Base-by-base conservation (phyloP, 1,284 basidiomycete species). In the Austroboletus olivaceoglutinosus region DNA sequence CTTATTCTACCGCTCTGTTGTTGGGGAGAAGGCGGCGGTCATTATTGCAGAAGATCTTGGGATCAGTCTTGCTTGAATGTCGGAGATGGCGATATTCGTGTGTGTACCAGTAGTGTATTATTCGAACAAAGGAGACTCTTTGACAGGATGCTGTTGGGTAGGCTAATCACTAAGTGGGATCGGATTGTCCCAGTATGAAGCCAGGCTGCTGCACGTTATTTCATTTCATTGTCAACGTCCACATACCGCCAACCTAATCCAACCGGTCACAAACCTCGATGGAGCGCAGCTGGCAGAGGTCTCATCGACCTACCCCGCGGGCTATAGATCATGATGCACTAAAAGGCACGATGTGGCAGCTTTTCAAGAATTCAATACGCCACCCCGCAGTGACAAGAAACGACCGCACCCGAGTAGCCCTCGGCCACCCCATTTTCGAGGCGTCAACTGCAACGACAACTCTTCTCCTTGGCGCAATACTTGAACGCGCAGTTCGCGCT, bases 271-370 rank as follows among this genome's bases (percentile, higher is more conserved):
- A 9, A 25, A 25, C n/a, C n/a, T n/a, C n/a, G n/a, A n/a, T n/a
- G n/a, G 10, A 25, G 25, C 5, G 23, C 9, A 25, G 23, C n/a
- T n/a, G n/a, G n/a, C n/a, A n/a, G n/a, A n/a, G n/a, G n/a, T n/a
- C n/a, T n/a, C n/a, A n/a, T n/a, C n/a, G n/a, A n/a, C n/a, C 23
- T 25, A 25, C 23, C 23, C 23, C 3, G 23, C 23, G 23, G 23
- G 23, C 23, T 4, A 25, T 25, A 25, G 25, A 25, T 55, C 30
- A 68, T 40, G 58, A 57, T 37, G 63, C 11, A 23, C 39, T 21
- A 22, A 75, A 75, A 15, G 86, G 86, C 4, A 89, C 75, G 47
- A 91, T 86, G 65, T 89, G 87, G 63, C 88, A 91, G n/a, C 85
- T 88, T 48, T 21, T 16, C 27, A 48, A 23, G 8, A 29, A 40